Base-by-base conservation (phyloP, 1,284 basidiomycete species). In the Ustilago xerochloae region DNA sequence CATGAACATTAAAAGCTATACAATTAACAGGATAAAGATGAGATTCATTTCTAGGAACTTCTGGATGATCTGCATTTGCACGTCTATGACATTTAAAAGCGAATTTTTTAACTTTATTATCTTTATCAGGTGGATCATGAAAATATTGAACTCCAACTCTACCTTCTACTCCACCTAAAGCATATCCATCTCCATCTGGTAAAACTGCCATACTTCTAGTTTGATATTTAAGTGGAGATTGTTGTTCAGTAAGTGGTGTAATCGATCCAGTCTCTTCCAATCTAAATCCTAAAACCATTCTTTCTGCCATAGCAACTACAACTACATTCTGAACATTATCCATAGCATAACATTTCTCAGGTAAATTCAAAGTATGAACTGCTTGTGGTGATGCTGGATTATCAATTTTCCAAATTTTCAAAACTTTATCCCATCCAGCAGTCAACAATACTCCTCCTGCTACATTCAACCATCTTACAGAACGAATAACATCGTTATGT, bases 51-150 rank as follows among this genome's bases (percentile, higher is more conserved):
- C 78, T 66, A 1, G 78, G 71, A 12, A 69, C 63, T 47, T 70
- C 78, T 2, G 78, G 79, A 75, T 92, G 90, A 66, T 92, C 90
- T 81, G 92, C 91, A 45, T 88, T 78, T 41, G 87, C 88, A 4
- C 90, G 89, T 39, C 95, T 92, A 84, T 97, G 95, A 81, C 95
- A 97, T 81, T 94, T 96, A 89, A 98, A 98, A 0, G 93, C 94
- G 84, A 96, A 97, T 86, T 96, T 96, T 84, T 90, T 77, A 35
- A 63, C 69, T 36, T 75, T 74, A 41, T 56, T 41, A 55, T 80
- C 78, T 57, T 80, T 80, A 65, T 80, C 77, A 68, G 72, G 71
- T 20, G 58, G 58, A 51, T 72, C 61, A 48, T 70, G 69, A 43
- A 86, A 92, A 84, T 85, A 97, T 92, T 98, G 96, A 67, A 99